Percentiles rank a stretch among this genome's conserved stretches.
phyloP scores from a whole-genome alignment of 2,329 filamentous ascomycete genomes.

The Exophiala viscosa region DNA sequence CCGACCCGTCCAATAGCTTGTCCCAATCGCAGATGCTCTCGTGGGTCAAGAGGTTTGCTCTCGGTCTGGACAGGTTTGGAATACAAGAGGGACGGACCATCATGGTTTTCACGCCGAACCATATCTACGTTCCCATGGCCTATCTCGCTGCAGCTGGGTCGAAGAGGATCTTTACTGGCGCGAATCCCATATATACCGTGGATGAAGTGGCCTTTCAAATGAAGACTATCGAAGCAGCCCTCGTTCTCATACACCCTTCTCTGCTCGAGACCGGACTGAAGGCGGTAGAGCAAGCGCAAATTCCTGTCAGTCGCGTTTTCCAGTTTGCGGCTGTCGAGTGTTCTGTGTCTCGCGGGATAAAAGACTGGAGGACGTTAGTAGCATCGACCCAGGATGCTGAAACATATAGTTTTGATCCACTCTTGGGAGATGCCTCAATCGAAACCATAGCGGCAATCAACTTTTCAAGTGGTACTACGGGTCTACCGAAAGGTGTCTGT shows the following conservation, averaged over 20 bases:
- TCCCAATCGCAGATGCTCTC: neutral
- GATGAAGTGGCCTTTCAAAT: constrained; percentile 52
- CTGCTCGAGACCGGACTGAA: constrained; percentile 44
- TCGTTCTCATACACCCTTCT: constrained; percentile 48
- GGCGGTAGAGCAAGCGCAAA: constrained; percentile 16
- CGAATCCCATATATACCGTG: constrained; percentile 50
- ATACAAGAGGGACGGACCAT: constrained; percentile 35
- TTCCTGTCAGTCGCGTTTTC: constrained; percentile 17
- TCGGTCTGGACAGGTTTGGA: neutral
- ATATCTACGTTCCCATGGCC: constrained; percentile 59
- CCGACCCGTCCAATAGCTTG: neutral
- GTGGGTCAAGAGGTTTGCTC: neutral
- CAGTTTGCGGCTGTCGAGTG: constrained; percentile 25
- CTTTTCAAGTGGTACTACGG: constrained; percentile 37
- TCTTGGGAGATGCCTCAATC: neutral
- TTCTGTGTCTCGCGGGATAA: constrained; percentile 40
- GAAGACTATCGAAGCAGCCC: constrained; percentile 46
- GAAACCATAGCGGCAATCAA: constrained; percentile 18
- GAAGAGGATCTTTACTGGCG: neutral
- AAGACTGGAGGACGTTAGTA: constrained; percentile 37
- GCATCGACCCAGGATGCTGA: constrained; percentile 44
- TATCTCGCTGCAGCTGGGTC: constrained; percentile 3
- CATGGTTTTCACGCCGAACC: constrained; percentile 65
- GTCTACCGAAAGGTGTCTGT: constrained; percentile 50
- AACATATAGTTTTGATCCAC: constrained; percentile 45